Evolutionary conservation across 2,329 filamentous ascomycete genomes (phyloP), one percentile per base, ranked within the genome.

Genomic region (Geosmithia flava): DNA sequence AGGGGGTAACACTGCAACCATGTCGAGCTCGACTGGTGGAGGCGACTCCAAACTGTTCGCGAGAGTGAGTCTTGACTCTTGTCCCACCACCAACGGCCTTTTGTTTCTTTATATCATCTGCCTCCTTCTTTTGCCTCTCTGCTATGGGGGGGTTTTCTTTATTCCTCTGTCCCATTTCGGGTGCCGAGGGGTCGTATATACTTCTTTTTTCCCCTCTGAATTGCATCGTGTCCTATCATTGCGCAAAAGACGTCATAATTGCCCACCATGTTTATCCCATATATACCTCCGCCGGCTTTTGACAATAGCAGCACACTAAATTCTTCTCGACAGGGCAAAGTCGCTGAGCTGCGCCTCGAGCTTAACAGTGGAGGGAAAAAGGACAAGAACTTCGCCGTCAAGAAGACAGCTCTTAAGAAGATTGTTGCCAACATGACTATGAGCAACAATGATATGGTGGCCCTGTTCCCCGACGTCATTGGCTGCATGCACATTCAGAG

Each of bases 391-490:
- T 85, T 88, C 68, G 78, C 84, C 43, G 81, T 81, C 55, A 98
- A 97, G 76, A 97, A 97, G 78, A 94, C 96, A 62, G 90, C 93
- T 11, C 76, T 98, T 53, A 98, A 98, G 78, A 96, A 96, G 76
- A 97, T 98, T 57, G 93, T 98, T 58, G 93, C 93, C 64, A 98
- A 98, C 65, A 98, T 98, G 93, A 98, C 93, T 54, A 98, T 98
- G 93, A 97, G 91, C 78, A 98, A 98, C 70, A 98, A 97, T 62
- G 93, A 98, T 67, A 98, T 98, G 93, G 85, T 97, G 48, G 89
- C 88, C 40, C 74, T 98, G 47, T 98, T 98, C 58, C 89, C 91
- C 17, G 93, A 98, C 62, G 85, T 98, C 51, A 87, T 98, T 57
- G 82, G 75, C 53, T 97, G 91, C 73, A 98, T 98, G 93, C 81